phyloP scores from a whole-genome alignment of 139 green algal species.

The Trebouxia sp. region DNA sequence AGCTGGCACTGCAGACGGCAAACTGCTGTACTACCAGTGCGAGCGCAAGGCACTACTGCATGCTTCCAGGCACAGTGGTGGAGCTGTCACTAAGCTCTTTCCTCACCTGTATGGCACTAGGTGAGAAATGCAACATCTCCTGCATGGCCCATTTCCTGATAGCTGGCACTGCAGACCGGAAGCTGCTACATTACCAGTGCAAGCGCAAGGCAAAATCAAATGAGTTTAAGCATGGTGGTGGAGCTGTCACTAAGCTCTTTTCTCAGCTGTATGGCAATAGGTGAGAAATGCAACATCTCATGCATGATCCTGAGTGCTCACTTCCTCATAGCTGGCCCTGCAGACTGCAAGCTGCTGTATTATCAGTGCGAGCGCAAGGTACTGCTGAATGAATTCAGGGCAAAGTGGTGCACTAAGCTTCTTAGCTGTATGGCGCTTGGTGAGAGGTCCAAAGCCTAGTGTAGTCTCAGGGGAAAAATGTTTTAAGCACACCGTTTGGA shows the following conservation, averaged over 20 bases:
- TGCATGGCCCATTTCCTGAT: neutral
- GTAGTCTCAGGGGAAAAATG: no score
- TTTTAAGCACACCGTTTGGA: no score
- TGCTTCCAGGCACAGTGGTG: conserved; percentile 63
- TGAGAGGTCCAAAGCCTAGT: no score
- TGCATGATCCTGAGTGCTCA: conserved; percentile 44
- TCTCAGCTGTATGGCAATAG: conserved; percentile 56
- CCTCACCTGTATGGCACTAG: conserved; percentile 56
- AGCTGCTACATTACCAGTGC: conserved; percentile 59
- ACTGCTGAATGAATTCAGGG: conserved; percentile 67
- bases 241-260: conserved; percentile 54
- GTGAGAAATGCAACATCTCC: no score
- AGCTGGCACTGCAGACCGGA: conserved; percentile 31
- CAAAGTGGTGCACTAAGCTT: conserved; percentile 52
- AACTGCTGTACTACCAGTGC: conserved; percentile 60
- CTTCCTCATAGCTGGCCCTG: neutral
- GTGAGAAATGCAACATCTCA: no score
- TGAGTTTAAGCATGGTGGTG: conserved; percentile 64
- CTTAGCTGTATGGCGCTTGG: conserved; percentile 55
- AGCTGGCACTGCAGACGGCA: conserved; percentile 52
- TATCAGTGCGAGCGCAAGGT: conserved; percentile 44
- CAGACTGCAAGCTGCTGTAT: conserved; percentile 56
- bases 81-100: conserved; percentile 54
- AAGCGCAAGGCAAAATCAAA: conserved; percentile 46
- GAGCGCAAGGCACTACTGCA: conserved; percentile 47